Evolutionary conservation across 2,329 filamentous ascomycete species (phyloP).

Genomic region (Sporothrix globosa): DNA sequence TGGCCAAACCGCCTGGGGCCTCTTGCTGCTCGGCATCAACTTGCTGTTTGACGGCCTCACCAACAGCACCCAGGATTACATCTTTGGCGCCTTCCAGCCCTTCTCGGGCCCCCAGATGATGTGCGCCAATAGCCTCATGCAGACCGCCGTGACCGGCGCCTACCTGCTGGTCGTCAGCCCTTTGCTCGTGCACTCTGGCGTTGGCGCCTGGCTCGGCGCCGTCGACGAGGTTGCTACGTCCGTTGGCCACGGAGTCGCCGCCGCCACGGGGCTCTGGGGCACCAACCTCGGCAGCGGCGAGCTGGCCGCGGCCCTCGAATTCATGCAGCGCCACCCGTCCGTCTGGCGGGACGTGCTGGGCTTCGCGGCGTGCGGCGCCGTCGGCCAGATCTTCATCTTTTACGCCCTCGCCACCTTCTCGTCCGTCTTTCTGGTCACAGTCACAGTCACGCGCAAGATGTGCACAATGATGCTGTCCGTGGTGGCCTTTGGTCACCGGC

Average conservation of each 20-base stretch:
- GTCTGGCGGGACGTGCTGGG: conserved; percentile 87
- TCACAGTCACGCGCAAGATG: conserved; percentile 98
- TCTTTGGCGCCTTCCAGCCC: conserved; percentile 77
- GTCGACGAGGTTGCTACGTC: conserved; percentile 65
- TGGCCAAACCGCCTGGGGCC: conserved; percentile 72
- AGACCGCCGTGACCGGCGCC: conserved; percentile 71
- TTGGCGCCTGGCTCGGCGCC: conserved; percentile 69
- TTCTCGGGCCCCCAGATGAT: conserved; percentile 98
- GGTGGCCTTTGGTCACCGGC: conserved; percentile 86
- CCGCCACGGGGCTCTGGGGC: conserved; percentile 41
- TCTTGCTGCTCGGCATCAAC: conserved; percentile 84
- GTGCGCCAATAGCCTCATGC: conserved; percentile 93
- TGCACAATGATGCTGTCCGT: conserved; percentile 98
- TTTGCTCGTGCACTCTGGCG: conserved; percentile 69
- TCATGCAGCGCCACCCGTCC: conserved; percentile 76
- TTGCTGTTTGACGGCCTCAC: conserved; percentile 94
- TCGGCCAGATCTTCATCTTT: conserved; percentile 98
- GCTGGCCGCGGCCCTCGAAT: conserved; percentile 75
- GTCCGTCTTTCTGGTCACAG: conserved; percentile 87
- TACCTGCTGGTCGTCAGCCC: conserved; percentile 80
- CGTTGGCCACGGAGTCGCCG: not conserved
- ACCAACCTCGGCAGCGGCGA: conserved; percentile 65
- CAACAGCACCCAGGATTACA: conserved; percentile 94
- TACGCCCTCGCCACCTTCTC: conserved; percentile 93
- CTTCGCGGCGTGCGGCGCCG: conserved; percentile 85